These are phyloP conservation scores for Fistulifera pelliculosa DNA, from an alignment of 108 stramenopile species.

Conservation along the genomic window DNA sequence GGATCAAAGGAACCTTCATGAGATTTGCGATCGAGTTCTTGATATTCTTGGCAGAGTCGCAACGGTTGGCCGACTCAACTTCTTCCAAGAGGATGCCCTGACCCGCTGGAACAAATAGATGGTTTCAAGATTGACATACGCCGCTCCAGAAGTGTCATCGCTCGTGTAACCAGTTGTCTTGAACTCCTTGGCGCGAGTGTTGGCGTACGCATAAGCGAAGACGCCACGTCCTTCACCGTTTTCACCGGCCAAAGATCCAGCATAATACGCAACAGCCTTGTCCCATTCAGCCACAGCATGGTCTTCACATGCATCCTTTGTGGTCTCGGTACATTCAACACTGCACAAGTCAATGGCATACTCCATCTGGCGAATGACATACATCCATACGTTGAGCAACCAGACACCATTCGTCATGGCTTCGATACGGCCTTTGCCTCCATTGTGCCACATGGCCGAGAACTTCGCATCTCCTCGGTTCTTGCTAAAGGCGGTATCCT, in stretches of 20 bases:
- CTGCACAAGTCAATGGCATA: conserved; percentile 22
- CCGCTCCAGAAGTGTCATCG: conserved; percentile 19
- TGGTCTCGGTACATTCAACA: conserved; percentile 26
- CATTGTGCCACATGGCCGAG: neutral
- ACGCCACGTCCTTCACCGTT: conserved; percentile 30
- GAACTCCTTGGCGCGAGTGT: conserved; percentile 51
- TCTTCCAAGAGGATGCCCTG: conserved; percentile 26
- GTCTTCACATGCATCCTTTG: conserved; percentile 29
- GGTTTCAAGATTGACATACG: conserved; percentile 43
- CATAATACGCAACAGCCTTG: conserved; percentile 54
- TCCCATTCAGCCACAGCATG: conserved; percentile 52
- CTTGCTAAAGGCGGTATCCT: conserved; percentile 22
- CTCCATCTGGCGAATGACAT: conserved; percentile 46
- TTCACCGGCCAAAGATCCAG: conserved; percentile 41
- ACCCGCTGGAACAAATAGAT: conserved; percentile 40
- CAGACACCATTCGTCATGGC: conserved; percentile 13
- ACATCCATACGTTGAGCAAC: conserved; percentile 38
- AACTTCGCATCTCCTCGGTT: conserved; percentile 6
- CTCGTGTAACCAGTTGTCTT: conserved; percentile 42
- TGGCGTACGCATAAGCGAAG: conserved; percentile 45
- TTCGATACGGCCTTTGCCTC: conserved; percentile 4
- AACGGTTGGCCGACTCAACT: neutral
- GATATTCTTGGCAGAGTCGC: conserved; percentile 15
- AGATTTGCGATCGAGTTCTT: conserved; percentile 37
- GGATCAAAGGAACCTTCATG: conserved; percentile 65